Evolutionary conservation across 495 filamentous ascomycete species (phyloP).

Genomic region (Lichenothelia convexa): DNA sequence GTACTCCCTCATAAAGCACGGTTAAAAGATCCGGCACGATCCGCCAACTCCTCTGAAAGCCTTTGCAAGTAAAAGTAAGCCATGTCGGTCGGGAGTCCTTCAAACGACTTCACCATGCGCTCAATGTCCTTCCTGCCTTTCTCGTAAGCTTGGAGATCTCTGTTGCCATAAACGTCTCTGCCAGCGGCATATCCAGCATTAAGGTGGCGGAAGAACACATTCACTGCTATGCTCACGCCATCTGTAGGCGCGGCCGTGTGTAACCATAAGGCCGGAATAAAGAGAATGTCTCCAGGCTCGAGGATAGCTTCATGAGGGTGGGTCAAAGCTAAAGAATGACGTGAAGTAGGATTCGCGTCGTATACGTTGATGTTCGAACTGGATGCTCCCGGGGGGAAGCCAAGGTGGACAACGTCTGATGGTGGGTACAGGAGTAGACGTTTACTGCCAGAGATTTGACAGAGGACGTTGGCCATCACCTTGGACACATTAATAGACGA

Average conservation of each 20-base stretch:
- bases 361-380: constrained; percentile 65
- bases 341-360: constrained; percentile 18
- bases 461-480: constrained; percentile 83
- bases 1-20: too few relatives aligned
- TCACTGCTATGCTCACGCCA: constrained; percentile 53
- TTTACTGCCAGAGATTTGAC: constrained; percentile 57
- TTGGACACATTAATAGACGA: too few relatives aligned
- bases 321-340: constrained; percentile 31
- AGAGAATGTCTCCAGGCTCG: constrained; percentile 54
- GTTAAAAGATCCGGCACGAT: constrained; percentile 6
- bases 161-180: constrained; percentile 73
- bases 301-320: constrained; percentile 50
- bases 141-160: constrained; percentile 71
- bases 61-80: constrained; percentile 58
- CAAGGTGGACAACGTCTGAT: constrained; percentile 46
- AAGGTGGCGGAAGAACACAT: constrained; percentile 68
- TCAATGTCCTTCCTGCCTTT: constrained; percentile 55
- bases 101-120: constrained; percentile 48
- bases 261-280: constrained; percentile 65
- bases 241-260: constrained; percentile 55
- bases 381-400: constrained; percentile 57
- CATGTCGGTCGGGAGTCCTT: constrained; percentile 44
- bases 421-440: constrained; percentile 63
- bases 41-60: constrained; percentile 49
- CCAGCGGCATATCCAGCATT: constrained; percentile 52